Base-by-base conservation (phyloP, 1,139 yeast genomes). In the Chernovozyma sophiae-reginae region DNA sequence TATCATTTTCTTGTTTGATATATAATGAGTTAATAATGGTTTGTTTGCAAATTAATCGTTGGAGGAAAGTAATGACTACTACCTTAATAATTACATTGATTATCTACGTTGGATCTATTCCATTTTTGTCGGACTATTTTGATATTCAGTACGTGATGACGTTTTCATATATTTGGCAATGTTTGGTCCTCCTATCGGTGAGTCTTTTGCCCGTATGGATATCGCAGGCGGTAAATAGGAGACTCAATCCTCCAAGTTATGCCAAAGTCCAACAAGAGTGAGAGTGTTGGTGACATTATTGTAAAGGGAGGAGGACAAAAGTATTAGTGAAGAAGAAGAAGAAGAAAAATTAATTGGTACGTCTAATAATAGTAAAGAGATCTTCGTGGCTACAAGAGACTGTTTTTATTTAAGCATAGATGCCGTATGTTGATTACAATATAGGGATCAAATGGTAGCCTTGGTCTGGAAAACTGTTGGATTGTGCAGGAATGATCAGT, bases 1-100 rank as follows among this genome's bases (percentile, higher is more conserved):
- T 92, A 33, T 80, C 94, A 44, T 94, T 85, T 54, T 76, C 95
- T 1, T 81, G 90, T 2, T 68, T 94, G 40, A 69, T 94, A 13
- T 64, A 86, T 46, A 92, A 90, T 55, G 98, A 94, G 62, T 68
- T 94, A 51, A 71, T 85, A 14, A 92, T 94, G 97, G 97, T 94
- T 37, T 96, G 89, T 1, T 65, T 92, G 35, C 96, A 87, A 54
- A 84, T 92, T 33, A 86, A 85, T 55, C 86, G 86, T 20, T 94
- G 98, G 98, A 86, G 78, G 52, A 77, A 72, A 52, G 68, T 71
- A 11, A 89, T 94, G 96, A 57, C 82, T 4, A 65, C 79, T 17
- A 73, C 95, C 0, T 86, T 89, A 47, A 54, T 89, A 16, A 65
- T 79, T 14, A 92, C 98, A 0, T 60, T 85, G 34, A 62, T 72